Base-by-base conservation (phyloP, 371 early-diverging fungal species). In the Mortierella sp. region DNA sequence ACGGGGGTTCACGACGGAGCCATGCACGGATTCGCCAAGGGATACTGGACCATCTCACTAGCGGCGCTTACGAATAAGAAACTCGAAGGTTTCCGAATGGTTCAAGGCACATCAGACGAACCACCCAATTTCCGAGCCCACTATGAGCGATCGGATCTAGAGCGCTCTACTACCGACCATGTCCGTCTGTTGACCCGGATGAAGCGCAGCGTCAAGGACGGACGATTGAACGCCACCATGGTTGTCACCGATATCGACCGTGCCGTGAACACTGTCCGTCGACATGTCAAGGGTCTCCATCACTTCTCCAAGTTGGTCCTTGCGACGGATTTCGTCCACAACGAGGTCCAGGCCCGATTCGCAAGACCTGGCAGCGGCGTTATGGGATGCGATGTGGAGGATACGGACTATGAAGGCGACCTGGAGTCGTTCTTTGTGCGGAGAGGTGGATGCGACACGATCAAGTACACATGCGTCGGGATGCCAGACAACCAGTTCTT, bases 241-340 rank as follows among this genome's bases (percentile, higher is more conserved):
- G 43, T 70, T 21, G 80, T 80, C 21, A 75, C 80, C 13, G 80
- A 84, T n/a, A 73, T 84, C 21, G 78, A 84, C 51, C 44, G 28
- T 21, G 81, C 72, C 0, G 54, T 69, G 28, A 40, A 34, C 31
- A 64, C 34, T 48, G 14, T 80, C 16, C 77, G 84, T n/a, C 74
- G 43, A 3, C 64, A 55, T 44, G 55, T 84, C 55, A 48, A 74
- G 59, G 84, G 84, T 24, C 59, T 84, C 9, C 77, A 84, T 75
- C 53, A 73, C 24, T 73, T 84, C 16, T 61, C 84, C 28, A 80
- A 84, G 53, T 54, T 84, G 8, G 44, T 48, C 1, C 71, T 84
- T 24, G 69, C 61, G n/a, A 71, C 80, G 19, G 71, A 70, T 28
- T 71, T 71, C 34, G n/a, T 72, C 13, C 69, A 67, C 69, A 78